Evolutionary conservation across 805 yeast species (phyloP), one percentile per base, ranked within the genome.

Genomic region (Pichia thaimueangensis): DNA sequence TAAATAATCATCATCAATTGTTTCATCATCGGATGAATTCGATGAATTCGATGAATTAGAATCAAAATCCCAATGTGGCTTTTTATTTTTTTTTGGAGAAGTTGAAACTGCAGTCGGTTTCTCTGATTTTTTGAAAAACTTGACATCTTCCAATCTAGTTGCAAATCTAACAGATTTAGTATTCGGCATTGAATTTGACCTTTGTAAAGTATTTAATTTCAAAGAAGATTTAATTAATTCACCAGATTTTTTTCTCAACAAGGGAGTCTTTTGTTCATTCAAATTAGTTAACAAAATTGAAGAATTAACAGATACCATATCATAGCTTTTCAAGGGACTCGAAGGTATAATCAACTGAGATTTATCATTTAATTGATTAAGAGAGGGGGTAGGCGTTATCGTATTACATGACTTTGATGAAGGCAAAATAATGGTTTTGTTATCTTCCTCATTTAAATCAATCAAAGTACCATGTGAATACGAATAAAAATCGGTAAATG

Each of bases 121-220:
- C 38, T 75, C 80, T 22, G 62, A 58, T 33, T 78, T 79, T 51
- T 78, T 76, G 55, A 82, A 82, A 53, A 75, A 74, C 58, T 81
- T 81, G 43, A 82, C 72, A 31, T 77, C 77, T 41, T 77, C 80
- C 45, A 81, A 63, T 38, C 74, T 65, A 6, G 73, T 58, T 1
- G 86, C 84, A 58, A 82, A 82, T 41, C 86, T 64, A 32, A 82
- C 88, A 7, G 76, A 73, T 56, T 79, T 80, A 11, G 64, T 48
- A 43, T 61, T 61, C 16, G 82, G 85, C 55, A 80, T 71, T 0
- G 82, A 69, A 50, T 56, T 67, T 43, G 62, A 69, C 53, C 67
- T 59, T 34, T 47, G 49, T 27, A 70, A 49, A 6, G 62, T 56
- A n/a, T 70, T 66, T 21, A 73, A 67, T 53, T 74, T 78, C 27